A percentile compares a stretch with the other conserved stretches of the same genome.
Conservation (phyloP, 1,139 yeast species). For the Hanseniaspora uvarum region DNA sequence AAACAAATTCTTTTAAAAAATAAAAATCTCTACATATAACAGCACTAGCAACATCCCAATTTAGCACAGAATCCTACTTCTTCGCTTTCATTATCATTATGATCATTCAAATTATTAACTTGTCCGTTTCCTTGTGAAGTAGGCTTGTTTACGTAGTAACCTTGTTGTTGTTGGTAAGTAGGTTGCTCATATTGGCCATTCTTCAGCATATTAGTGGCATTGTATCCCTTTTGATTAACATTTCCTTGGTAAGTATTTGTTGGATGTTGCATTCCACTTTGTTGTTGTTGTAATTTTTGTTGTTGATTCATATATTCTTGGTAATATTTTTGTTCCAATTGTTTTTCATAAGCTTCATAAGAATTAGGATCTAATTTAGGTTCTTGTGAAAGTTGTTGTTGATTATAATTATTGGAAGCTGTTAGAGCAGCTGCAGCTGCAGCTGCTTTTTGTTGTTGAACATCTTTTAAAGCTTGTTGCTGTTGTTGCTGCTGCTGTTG, state of each 20-base stretch:
- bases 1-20: too few relatives aligned
- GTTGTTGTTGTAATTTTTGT: constrained; percentile 25
- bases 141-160: constrained; percentile 11
- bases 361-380: constrained; percentile 30
- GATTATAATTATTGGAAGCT: constrained; percentile 11
- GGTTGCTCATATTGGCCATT: constrained; percentile 24
- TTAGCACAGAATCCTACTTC: constrained; percentile 32
- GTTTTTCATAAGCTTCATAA: constrained; percentile 33
- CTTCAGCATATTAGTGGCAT: constrained; percentile 23
- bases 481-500: constrained; percentile 24
- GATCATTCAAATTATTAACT: constrained; percentile 20
- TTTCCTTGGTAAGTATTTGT: not conserved
- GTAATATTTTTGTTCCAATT: constrained; percentile 28
- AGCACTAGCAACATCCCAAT: constrained; percentile 32
- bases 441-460: constrained; percentile 21
- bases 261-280: constrained; percentile 8
- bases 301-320: constrained; percentile 26
- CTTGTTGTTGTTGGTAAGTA: constrained; percentile 19
- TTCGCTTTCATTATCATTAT: constrained; percentile 28
- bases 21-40: not conserved
- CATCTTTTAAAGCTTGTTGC: constrained; percentile 23
- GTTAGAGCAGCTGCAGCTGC: constrained; percentile 21
- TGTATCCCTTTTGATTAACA: not conserved
- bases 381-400: constrained; percentile 13
- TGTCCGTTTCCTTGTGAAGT: constrained; percentile 22